phyloP scores from a whole-genome alignment of 2,329 filamentous ascomycete species.

The Aspergillus pseudoterreus region DNA sequence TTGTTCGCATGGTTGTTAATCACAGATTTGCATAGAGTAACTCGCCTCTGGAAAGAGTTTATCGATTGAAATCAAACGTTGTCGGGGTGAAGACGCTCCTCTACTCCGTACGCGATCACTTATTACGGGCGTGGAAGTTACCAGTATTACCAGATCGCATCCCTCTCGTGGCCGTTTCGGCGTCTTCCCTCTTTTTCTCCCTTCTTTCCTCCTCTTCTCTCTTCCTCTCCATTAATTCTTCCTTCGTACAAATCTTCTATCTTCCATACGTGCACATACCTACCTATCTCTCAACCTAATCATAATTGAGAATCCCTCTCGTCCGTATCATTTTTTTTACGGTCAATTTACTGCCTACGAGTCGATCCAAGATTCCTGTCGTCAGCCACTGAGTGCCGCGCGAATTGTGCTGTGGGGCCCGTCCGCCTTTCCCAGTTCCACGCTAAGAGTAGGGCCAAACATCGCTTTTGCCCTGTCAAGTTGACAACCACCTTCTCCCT shows the following conservation, averaged over 20 bases:
- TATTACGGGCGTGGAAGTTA: neutral
- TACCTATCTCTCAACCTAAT: neutral
- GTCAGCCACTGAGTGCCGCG: slow-evolving; percentile 23
- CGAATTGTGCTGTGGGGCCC: slow-evolving; percentile 34
- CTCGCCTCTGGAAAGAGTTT: too few relatives aligned
- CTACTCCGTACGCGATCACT: neutral
- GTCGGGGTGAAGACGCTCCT: too few relatives aligned
- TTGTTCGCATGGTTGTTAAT: too few relatives aligned
- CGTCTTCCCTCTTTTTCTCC: slow-evolving; percentile 10
- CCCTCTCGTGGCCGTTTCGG: neutral
- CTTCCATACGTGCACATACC: neutral
- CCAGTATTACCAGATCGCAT: too few relatives aligned
- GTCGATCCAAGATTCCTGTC: neutral
- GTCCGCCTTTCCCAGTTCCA: slow-evolving; percentile 29
- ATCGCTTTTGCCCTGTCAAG: slow-evolving; percentile 37
- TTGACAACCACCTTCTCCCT: slow-evolving; percentile 28
- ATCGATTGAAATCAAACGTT: too few relatives aligned
- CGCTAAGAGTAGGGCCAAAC: slow-evolving; percentile 43
- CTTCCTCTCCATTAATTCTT: slow-evolving; percentile 9
- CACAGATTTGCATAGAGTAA: too few relatives aligned
- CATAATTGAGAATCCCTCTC: neutral
- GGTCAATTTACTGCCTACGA: too few relatives aligned
- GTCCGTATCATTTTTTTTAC: too few relatives aligned
- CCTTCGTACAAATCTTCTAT: slow-evolving; percentile 5
- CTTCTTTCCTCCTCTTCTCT: slow-evolving; percentile 13